Evolutionary conservation across 75 land plant genomes (phyloP).

Genomic region (Selaginella moellendorffii): DNA sequence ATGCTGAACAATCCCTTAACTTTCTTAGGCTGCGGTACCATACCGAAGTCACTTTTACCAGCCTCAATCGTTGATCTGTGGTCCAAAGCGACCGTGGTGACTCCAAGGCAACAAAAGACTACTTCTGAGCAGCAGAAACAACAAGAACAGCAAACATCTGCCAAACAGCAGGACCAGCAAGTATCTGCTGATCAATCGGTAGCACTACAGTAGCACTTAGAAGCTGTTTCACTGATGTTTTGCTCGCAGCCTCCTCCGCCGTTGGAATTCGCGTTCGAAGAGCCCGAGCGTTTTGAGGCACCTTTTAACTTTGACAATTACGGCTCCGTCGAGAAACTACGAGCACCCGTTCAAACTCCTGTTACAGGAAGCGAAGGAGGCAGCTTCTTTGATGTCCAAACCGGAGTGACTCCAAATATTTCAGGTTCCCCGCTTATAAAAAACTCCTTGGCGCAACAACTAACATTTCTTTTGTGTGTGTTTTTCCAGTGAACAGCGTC

Average conservation of each 20-base stretch:
- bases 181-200: too few relatives aligned
- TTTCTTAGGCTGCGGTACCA: slow-evolving; percentile 10
- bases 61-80: slow-evolving; percentile 20
- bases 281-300: neutral
- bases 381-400: slow-evolving; percentile 3
- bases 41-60: slow-evolving; percentile 15
- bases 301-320: neutral
- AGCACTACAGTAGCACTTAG: too few relatives aligned
- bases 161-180: too few relatives aligned
- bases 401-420: slow-evolving; percentile 23
- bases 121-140: too few relatives aligned
- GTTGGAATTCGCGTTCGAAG: too few relatives aligned
- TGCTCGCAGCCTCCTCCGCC: too few relatives aligned
- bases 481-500: neutral
- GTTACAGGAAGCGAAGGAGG: slow-evolving; percentile 12
- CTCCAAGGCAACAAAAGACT: slow-evolving; percentile 1
- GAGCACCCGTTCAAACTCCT: slow-evolving; percentile 23
- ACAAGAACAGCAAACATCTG: too few relatives aligned
- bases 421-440: slow-evolving; percentile 14
- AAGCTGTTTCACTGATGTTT: too few relatives aligned
- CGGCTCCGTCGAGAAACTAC: slow-evolving; percentile 27
- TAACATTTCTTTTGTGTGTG: too few relatives aligned
- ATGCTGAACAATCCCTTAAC: slow-evolving; percentile 19
- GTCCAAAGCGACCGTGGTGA: slow-evolving; percentile 13
- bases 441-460: too few relatives aligned